Evolutionary conservation across 2,329 filamentous ascomycete genomes (phyloP).

Genomic region (Pezicula rhizophila): DNA sequence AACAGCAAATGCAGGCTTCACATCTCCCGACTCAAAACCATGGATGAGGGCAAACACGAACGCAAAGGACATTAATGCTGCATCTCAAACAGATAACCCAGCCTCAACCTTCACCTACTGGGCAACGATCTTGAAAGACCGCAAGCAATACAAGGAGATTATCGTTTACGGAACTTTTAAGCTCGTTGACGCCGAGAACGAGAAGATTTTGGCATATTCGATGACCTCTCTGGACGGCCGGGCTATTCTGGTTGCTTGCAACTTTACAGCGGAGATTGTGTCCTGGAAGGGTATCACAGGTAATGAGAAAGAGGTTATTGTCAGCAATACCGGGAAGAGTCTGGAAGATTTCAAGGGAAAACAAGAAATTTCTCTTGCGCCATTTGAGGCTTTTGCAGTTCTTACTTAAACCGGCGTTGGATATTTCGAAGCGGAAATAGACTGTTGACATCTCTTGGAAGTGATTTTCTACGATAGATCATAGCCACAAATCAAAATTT

Average conservation of each 20-base stretch:
- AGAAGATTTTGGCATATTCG: conserved; percentile 49
- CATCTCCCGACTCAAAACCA: conserved; percentile 42
- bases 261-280: background rate
- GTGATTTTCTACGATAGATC: no score
- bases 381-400: background rate
- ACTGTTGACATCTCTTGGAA: no score
- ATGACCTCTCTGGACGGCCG: conserved; percentile 7
- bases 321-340: background rate
- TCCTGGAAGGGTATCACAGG: background rate
- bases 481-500: no score
- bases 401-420: background rate
- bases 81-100: conserved; percentile 40
- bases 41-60: conserved; percentile 69
- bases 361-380: background rate
- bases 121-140: conserved; percentile 48
- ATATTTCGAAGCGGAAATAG: background rate
- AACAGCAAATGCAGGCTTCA: conserved; percentile 59
- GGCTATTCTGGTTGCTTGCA: background rate
- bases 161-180: conserved; percentile 64
- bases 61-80: conserved; percentile 57
- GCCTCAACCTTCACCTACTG: conserved; percentile 57
- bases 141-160: conserved; percentile 55
- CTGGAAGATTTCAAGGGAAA: background rate
- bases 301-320: background rate
- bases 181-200: conserved; percentile 42